Evolutionary conservation across 805 yeast species (phyloP), one percentile per base, ranked within the genome.

Genomic region (Ogataea degrootiae): DNA sequence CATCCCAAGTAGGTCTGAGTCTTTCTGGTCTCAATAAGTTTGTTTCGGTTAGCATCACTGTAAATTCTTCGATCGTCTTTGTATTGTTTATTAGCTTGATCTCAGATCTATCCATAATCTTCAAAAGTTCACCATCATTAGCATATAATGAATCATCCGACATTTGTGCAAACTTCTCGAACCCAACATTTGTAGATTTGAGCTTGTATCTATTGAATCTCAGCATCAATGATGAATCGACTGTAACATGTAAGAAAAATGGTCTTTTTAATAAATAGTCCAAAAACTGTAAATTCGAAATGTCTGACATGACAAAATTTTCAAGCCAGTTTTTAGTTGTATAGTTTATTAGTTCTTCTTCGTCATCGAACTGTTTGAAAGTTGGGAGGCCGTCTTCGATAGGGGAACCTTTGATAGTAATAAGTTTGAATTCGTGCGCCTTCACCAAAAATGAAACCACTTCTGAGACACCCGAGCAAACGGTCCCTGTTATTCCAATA

Each of bases 1-100:
- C 78, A 63, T 94, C 99, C 99, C 99, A 94, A 4, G 83, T 79
- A 1, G 99, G 99, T 47, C 99, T 71, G 34, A 88, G 71, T 34
- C 96, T 69, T 19, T 79, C 69, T 19, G 70, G 41, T 43, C 88
- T 83, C 49, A 64, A 48, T 9, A 82, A 54, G 48, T 79, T 62
- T 12, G 80, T 57, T 7, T 61, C 52, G n/a, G 67, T 57, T 2
- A 82, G 65, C 31, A 68, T 67, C 0, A 57, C 50, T 43, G 67
- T 65, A 16, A 81, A 65, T 15, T 67, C 65, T 22, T 60, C 66
- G 4, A 69, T 50, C 45, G 75, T 54, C 14, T 48, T 55, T 4
- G 74, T 60, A 21, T 71, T 69, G 66, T 86, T 85, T 50, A 82
- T 70, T 44, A 88, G 71, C 43, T 77, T 80, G 23, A 85, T 70